Conservation (phyloP, 2,329 filamentous ascomycete genomes). For the Alternaria dauci region DNA sequence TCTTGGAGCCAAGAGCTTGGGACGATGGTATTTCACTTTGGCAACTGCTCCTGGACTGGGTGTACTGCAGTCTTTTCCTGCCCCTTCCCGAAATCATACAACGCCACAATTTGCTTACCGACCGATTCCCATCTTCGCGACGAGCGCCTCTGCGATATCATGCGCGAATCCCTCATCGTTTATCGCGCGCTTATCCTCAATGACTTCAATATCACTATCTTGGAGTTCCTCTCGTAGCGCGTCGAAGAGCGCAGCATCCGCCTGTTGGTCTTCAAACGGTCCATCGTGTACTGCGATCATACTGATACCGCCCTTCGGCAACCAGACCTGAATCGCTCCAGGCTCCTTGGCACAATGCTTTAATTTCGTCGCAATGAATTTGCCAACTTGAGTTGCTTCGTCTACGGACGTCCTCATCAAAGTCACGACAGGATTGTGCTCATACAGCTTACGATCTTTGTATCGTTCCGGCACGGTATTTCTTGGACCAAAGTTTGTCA, state of each 20-base stretch:
- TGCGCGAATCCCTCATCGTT: conserved; percentile 64
- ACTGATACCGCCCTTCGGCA: conserved; percentile 69
- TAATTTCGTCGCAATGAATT: conserved; percentile 65
- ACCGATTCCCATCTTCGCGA: conserved; percentile 28
- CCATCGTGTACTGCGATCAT: conserved; percentile 63
- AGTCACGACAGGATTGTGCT: conserved; percentile 73
- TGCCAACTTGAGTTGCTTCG: conserved; percentile 65
- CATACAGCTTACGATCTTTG: conserved; percentile 61
- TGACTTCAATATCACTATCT: conserved; percentile 59
- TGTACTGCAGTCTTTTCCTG: neutral
- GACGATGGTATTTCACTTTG: neutral
- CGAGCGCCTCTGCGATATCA: conserved; percentile 57
- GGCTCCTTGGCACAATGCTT: conserved; percentile 50
- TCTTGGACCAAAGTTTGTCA: conserved; percentile 68
- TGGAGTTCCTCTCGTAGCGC: conserved; percentile 60
- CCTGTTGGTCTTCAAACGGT: conserved; percentile 62
- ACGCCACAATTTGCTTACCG: neutral
- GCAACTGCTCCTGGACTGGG: neutral
- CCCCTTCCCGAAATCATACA: neutral
- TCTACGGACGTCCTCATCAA: conserved; percentile 69
- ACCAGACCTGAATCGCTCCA: conserved; percentile 62
- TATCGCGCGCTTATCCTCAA: conserved; percentile 61
- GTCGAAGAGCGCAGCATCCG: conserved; percentile 58
- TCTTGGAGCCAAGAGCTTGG: neutral
- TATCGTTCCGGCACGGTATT: conserved; percentile 66